These are phyloP conservation scores for Phytophthora pluvialis DNA, from an alignment of 352 stramenopile species.

Conservation along the genomic window DNA sequence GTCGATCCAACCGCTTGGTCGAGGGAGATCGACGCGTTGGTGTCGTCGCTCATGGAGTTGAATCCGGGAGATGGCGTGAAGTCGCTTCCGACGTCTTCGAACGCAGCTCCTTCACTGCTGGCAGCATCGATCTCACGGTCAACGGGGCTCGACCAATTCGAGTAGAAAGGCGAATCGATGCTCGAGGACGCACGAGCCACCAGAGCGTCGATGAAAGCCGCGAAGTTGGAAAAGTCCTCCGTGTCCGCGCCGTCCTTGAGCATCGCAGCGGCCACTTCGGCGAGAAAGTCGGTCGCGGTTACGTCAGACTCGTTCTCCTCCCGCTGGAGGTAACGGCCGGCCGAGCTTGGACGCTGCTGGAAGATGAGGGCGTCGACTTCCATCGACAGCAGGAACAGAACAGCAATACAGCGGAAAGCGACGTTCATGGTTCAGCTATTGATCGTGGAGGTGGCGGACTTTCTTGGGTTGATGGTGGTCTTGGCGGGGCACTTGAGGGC, in stretches of 20 bases:
- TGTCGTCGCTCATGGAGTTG: conserved; percentile 1
- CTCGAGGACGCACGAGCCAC: neutral
- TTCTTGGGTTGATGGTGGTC: conserved; percentile 6
- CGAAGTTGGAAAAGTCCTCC: conserved; percentile 12
- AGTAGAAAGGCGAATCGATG: conserved; percentile 9
- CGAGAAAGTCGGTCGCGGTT: conserved; percentile 11
- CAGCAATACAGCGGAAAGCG: conserved; percentile 2
- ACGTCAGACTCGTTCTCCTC: conserved; percentile 8
- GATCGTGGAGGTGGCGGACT: neutral
- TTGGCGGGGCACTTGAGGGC: conserved; percentile 10
- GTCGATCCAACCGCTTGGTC: neutral
- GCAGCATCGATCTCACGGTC: neutral
- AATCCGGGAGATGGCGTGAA: conserved; percentile 13
- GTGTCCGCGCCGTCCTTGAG: neutral
- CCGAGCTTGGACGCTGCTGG: conserved; percentile 3
- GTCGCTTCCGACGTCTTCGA: conserved; percentile 1
- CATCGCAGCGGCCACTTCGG: neutral
- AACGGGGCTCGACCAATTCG: conserved; percentile 11
- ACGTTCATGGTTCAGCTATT: conserved; percentile 14
- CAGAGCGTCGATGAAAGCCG: conserved; percentile 20
- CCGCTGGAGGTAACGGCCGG: conserved; percentile 9
- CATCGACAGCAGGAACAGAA: conserved; percentile 9
- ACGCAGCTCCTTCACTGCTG: neutral
- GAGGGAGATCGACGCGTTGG: conserved; percentile 2
- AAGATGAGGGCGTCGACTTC: conserved; percentile 1